phyloP scores from a whole-genome alignment of 305 asterid genomes.

The Fraxinus paxiana region DNA sequence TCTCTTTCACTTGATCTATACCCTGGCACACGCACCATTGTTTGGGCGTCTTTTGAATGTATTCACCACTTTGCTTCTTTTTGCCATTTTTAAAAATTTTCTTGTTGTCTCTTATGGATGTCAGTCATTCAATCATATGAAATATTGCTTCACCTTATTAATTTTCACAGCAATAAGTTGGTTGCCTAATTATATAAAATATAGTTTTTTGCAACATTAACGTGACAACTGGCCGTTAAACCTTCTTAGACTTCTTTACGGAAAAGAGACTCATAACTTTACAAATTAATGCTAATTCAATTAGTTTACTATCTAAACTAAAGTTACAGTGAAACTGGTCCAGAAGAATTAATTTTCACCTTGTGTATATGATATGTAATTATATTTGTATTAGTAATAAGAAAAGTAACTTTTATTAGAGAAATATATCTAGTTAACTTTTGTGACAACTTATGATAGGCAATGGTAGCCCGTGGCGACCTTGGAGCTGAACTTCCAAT shows the following conservation, averaged over 20 bases:
- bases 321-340: background rate
- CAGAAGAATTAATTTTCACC: background rate
- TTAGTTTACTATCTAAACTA: background rate
- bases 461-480: slow-evolving; percentile 99
- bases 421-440: background rate
- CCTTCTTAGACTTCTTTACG: background rate
- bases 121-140: background rate
- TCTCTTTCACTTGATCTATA: background rate
- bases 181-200: background rate
- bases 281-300: background rate
- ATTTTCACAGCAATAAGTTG: background rate
- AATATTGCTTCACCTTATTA: background rate
- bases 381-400: background rate
- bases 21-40: background rate
- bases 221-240: background rate
- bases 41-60: background rate
- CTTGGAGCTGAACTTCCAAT: slow-evolving; percentile 98
- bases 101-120: background rate
- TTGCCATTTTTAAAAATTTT: background rate
- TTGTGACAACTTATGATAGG: slow-evolving; percentile 49
- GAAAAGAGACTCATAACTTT: background rate
- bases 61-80: background rate
- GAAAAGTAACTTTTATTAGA: background rate
- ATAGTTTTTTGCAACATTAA: background rate
- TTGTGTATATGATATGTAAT: background rate